phyloP scores from a whole-genome alignment of 2,329 filamentous ascomycete species.

The Colletotrichum costaricense region DNA sequence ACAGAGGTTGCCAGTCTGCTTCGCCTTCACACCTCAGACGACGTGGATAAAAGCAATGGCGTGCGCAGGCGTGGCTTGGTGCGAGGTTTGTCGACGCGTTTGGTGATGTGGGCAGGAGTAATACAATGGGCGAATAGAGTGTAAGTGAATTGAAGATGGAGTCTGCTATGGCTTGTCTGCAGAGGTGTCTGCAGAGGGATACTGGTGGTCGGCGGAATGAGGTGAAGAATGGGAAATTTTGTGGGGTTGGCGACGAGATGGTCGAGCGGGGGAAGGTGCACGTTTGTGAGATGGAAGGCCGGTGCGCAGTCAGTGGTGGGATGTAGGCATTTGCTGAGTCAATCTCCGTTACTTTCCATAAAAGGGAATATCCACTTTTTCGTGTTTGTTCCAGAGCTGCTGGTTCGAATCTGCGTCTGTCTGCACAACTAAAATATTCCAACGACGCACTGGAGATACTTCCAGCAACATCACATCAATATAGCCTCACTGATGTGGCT shows the following conservation, averaged over 20 bases:
- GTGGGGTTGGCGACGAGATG: constrained; percentile 40
- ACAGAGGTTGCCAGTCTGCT: constrained; percentile 13
- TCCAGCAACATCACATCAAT: not conserved
- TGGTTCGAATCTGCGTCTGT: constrained; percentile 23
- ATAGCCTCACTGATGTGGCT: not conserved
- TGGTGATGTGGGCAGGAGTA: not conserved
- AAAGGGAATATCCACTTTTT: not conserved
- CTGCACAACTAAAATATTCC: not conserved
- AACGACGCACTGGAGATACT: not conserved
- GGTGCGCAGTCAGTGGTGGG: too few species aligned
- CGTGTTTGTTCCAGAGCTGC: not conserved
- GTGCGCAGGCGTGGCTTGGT: not conserved
- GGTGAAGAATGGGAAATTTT: constrained; percentile 37
- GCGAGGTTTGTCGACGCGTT: not conserved
- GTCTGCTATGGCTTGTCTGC: constrained; percentile 1
- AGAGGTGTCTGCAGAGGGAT: constrained; percentile 24
- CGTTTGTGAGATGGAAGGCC: constrained; percentile 1
- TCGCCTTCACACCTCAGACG: not conserved
- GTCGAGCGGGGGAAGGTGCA: constrained; percentile 45
- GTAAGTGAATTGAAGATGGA: constrained; percentile 16
- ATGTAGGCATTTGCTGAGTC: constrained; percentile 11
- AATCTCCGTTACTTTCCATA: not conserved
- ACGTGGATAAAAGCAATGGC: not conserved
- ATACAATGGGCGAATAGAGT: constrained; percentile 19
- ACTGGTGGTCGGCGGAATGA: constrained; percentile 38